These are phyloP conservation scores for Babesia sp. DNA, from an alignment of 169 alveolate genomes.

Conservation along the genomic window DNA sequence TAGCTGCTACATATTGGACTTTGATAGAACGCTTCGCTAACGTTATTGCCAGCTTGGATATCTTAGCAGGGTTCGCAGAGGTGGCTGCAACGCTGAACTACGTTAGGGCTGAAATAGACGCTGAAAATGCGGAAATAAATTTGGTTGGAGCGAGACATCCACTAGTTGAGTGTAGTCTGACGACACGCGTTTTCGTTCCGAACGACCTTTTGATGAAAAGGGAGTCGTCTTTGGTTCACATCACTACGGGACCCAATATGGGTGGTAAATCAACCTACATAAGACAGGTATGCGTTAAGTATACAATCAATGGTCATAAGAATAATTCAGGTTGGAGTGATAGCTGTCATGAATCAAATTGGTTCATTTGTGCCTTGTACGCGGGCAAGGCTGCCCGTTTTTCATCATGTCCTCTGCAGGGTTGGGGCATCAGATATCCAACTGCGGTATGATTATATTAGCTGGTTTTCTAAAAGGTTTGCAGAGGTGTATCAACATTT, in stretches of 20 bases:
- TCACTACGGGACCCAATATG: conserved; percentile 99
- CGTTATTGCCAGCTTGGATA: conserved; percentile 91
- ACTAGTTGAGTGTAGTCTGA: conserved; percentile 76
- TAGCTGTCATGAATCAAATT: conserved; percentile 84
- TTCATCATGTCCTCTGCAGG: conserved; percentile 92
- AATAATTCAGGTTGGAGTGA: conserved; percentile 58
- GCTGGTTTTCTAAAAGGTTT: neutral
- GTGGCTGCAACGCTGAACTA: conserved; percentile 85
- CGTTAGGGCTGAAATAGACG: conserved; percentile 86
- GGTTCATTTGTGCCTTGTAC: conserved; percentile 95
- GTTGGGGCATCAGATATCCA: conserved; percentile 97
- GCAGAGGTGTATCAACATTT: conserved; percentile 94
- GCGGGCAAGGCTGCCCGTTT: conserved; percentile 88
- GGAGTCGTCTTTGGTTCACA: conserved; percentile 81
- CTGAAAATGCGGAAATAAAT: conserved; percentile 77
- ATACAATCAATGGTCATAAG: neutral
- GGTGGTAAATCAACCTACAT: conserved; percentile 97
- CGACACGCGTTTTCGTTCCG: conserved; percentile 80
- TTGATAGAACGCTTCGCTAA: conserved; percentile 87
- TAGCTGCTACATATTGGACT: conserved; percentile 94
- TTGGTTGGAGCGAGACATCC: conserved; percentile 87
- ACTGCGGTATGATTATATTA: conserved; percentile 15
- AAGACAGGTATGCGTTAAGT: conserved; percentile 76
- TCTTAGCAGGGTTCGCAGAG: conserved; percentile 90
- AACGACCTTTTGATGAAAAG: conserved; percentile 83